These are phyloP conservation scores for Taphrina sp. DNA, from an alignment of 1,139 yeast genomes.

Conservation along the genomic window DNA sequence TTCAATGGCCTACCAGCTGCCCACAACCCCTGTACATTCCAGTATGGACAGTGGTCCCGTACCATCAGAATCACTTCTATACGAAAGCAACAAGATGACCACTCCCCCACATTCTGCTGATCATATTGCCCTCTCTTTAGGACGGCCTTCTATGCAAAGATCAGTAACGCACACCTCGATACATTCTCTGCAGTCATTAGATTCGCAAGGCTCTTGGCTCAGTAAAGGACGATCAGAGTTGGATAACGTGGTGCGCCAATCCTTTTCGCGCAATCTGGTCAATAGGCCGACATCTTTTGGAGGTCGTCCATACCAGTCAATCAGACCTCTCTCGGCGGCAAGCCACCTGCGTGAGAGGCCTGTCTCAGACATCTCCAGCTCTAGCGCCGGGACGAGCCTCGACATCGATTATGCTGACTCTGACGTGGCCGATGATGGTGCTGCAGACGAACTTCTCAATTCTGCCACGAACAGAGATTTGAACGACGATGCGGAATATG, in stretches of 20 bases:
- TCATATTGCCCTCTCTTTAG: not conserved
- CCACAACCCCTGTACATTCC: not conserved
- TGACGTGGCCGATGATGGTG: not conserved
- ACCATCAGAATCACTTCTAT: not conserved
- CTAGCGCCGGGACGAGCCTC: no score
- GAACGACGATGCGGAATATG: slow-evolving; percentile 25
- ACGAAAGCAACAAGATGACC: not conserved
- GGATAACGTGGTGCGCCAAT: slow-evolving; percentile 19
- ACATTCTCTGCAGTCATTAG: slow-evolving; percentile 20
- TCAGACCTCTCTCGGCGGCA: no score
- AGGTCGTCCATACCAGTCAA: no score
- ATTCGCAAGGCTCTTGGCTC: slow-evolving; percentile 23
- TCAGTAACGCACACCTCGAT: slow-evolving; percentile 2
- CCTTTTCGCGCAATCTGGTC: slow-evolving; percentile 18
- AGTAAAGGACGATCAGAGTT: slow-evolving; percentile 1
- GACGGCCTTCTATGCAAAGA: not conserved
- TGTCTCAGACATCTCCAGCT: no score
- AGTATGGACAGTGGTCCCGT: not conserved
- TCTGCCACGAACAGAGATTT: not conserved
- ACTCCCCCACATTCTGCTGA: not conserved
- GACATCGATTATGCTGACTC: not conserved
- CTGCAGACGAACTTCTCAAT: slow-evolving; percentile 1
- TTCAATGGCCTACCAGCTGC: not conserved
- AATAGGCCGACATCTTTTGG: no score
- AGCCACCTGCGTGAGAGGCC: not conserved